These are phyloP conservation scores for Collybiopsis confluens DNA, from an alignment of 768 basidiomycete genomes.

Conservation along the genomic window DNA sequence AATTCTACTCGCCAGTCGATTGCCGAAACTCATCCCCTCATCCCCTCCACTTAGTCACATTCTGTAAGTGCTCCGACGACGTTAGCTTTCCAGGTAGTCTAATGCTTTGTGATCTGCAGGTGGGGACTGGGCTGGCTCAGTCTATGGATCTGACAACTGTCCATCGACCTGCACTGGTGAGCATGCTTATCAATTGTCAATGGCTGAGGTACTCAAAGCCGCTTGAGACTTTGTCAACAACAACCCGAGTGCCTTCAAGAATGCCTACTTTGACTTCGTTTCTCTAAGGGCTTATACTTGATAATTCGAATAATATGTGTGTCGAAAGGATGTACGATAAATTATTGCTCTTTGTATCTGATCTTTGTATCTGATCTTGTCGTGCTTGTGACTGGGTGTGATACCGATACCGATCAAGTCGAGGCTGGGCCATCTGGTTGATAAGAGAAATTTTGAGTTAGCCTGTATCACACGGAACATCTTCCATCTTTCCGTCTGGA, in stretches of 20 bases:
- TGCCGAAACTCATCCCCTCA: not conserved
- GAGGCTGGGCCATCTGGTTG: too few species aligned
- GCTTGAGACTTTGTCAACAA: conserved; percentile 55
- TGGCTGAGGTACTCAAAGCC: not conserved
- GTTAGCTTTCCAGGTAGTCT: not conserved
- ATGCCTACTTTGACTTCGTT: conserved; percentile 72
- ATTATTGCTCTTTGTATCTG: not conserved
- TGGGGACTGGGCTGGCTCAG: conserved; percentile 54
- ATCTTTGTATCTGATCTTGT: not conserved
- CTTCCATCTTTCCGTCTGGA: too few species aligned
- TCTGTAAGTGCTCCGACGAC: conserved; percentile 36
- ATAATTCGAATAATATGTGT: too few species aligned
- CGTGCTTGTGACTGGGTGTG: too few species aligned
- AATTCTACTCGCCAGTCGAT: not conserved
- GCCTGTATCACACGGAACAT: too few species aligned
- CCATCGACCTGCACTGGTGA: conserved; percentile 48
- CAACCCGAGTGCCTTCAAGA: conserved; percentile 60
- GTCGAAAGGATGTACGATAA: too few species aligned
- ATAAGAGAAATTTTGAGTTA: too few species aligned
- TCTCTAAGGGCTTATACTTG: conserved; percentile 49
- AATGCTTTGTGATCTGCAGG: conserved; percentile 26
- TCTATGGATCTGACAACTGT: conserved; percentile 45
- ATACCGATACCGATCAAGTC: too few species aligned
- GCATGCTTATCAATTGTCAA: conserved; percentile 21
- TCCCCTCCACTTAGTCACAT: conserved; percentile 36